A percentile compares a stretch with the other conserved stretches of the same genome.
Conservation (phyloP, 2,329 filamentous ascomycete genomes). For the Epichloe aotearoae region DNA sequence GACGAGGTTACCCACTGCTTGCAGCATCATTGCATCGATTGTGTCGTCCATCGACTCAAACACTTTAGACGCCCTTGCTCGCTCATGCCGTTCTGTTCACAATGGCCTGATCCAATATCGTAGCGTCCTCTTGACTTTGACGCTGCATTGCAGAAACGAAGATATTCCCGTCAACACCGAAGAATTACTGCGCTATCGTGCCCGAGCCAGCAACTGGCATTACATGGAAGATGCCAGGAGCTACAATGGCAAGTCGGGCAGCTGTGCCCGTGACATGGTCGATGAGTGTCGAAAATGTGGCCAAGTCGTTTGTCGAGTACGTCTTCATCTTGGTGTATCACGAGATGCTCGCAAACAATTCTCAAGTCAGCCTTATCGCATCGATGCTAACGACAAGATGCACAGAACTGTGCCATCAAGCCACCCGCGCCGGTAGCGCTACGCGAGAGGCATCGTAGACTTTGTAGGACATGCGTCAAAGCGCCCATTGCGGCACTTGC, state of each 20-base stretch:
- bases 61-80: conserved; percentile 69
- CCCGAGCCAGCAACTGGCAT: conserved; percentile 43
- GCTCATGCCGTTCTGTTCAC: conserved; percentile 69
- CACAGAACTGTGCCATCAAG: conserved; percentile 81
- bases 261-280: conserved; percentile 81
- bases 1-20: neutral
- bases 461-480: conserved; percentile 64
- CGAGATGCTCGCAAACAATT: neutral
- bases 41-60: conserved; percentile 74
- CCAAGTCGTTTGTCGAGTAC: conserved; percentile 68
- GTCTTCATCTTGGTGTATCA: conserved; percentile 13
- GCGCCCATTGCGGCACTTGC: conserved; percentile 50
- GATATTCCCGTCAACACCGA: conserved; percentile 38
- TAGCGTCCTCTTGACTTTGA: conserved; percentile 56
- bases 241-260: conserved; percentile 54
- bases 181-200: conserved; percentile 42
- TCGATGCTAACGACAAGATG: conserved; percentile 2
- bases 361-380: neutral
- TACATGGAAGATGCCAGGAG: conserved; percentile 44
- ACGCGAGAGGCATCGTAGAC: conserved; percentile 63
- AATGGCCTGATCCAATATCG: conserved; percentile 68
- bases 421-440: conserved; percentile 55
- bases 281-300: conserved; percentile 67
- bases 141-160: conserved; percentile 71
- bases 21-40: conserved; percentile 66